These are phyloP conservation scores for Ceratocystis albifundus DNA, from an alignment of 2,329 filamentous ascomycete genomes.

Conservation along the genomic window DNA sequence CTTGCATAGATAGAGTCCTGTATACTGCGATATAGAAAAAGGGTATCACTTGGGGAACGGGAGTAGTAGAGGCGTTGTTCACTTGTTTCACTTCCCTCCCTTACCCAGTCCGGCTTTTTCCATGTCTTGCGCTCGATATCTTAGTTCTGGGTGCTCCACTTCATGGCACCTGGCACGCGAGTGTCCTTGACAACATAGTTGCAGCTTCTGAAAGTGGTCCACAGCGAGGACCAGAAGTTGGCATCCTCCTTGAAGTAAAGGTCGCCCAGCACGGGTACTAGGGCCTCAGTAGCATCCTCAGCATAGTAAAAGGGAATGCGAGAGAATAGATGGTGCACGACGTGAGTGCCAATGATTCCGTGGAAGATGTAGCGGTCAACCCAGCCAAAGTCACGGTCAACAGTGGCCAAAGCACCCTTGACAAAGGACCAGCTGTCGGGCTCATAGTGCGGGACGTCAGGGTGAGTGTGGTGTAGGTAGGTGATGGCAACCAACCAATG, in stretches of 20 bases:
- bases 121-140: background rate
- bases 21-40: background rate
- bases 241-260: constrained; percentile 40
- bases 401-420: constrained; percentile 49
- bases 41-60: too few species aligned
- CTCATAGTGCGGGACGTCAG: constrained; percentile 45
- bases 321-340: constrained; percentile 52
- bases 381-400: constrained; percentile 54
- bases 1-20: background rate
- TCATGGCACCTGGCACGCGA: constrained; percentile 23
- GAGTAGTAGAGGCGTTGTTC: too few species aligned
- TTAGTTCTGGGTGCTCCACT: constrained; percentile 22
- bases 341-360: constrained; percentile 53
- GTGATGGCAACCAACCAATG: constrained; percentile 66
- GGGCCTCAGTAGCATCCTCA: constrained; percentile 46
- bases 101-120: background rate
- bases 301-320: constrained; percentile 38
- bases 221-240: constrained; percentile 36
- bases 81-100: too few species aligned
- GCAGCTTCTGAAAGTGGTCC: constrained; percentile 37
- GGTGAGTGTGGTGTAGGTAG: constrained; percentile 56
- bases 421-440: constrained; percentile 50
- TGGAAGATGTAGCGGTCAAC: constrained; percentile 55
- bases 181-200: constrained; percentile 35
- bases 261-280: constrained; percentile 44